These are phyloP conservation scores for Malus hybrid DNA, from an alignment of 331 rosid species.

Conservation along the genomic window DNA sequence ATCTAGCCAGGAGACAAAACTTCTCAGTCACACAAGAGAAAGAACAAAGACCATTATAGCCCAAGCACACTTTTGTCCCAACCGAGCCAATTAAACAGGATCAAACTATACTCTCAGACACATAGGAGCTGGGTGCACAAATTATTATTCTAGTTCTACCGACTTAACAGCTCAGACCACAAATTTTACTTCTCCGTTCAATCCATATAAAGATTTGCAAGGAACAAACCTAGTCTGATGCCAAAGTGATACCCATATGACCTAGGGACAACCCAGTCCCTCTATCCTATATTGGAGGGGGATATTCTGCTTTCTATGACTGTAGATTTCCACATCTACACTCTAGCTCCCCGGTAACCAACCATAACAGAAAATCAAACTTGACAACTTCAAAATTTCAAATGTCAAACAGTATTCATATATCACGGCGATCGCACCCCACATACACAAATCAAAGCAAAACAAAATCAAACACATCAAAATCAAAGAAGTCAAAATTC, in stretches of 20 bases:
- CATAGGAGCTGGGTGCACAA: background rate
- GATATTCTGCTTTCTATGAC: background rate
- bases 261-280: too few relatives aligned
- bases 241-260: too few relatives aligned
- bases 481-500: background rate
- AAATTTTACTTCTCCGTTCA: background rate
- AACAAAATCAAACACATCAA: background rate
- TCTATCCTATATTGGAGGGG: background rate
- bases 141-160: background rate
- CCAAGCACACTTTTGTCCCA: background rate
- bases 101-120: background rate
- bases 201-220: background rate
- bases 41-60: background rate
- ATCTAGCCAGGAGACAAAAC: background rate
- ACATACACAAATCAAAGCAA: background rate
- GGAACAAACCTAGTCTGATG: background rate
- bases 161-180: background rate
- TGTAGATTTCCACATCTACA: background rate
- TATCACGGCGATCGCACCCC: background rate
- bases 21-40: background rate
- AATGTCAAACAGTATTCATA: background rate
- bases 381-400: background rate
- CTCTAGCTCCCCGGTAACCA: background rate
- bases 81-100: background rate
- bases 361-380: conserved; percentile 11